Base-by-base conservation (phyloP, 2,329 filamentous ascomycete species). In the Chrysosphaeria jannelii region DNA sequence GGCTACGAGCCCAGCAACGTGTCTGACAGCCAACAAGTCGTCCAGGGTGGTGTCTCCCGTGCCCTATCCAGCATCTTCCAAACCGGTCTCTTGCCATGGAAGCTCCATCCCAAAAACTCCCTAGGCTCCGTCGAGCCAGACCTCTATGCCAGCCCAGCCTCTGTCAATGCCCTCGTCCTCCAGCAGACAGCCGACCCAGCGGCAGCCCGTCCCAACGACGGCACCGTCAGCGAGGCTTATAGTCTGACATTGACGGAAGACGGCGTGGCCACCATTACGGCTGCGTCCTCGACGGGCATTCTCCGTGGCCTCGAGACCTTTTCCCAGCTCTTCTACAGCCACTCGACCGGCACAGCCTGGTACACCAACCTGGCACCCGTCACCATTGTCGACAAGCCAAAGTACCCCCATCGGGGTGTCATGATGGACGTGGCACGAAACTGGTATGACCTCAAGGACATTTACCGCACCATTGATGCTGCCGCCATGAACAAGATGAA, bases 401-500 rank as follows among this genome's bases (percentile, higher is more conserved):
- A 58, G 35, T 89, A 74, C 41, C 42, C 53, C 9, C 71, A 88
- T 42, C 65, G 78, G 21, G 76, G 78, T 8, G 43, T 89, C 25
- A 66, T 85, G 34, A 48, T 89, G 34, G 78, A 89, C 36, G 62
- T 75, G 20, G 55, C 70, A 3, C 55, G 78, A 28, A 67, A 64
- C 36, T 85, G 55, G 45, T 72, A 68, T 41, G 53, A 59, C 1
- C 46, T 72, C 13, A 40, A 49, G 4, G 59, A 71, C 34, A 65
- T 89, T 33, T 53, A 65, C 36, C 61, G 64, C 23, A 74, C 65
- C 25, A 71, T 90, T 31, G 71, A 88, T 36, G 69, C 63, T 19
- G 44, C 71, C 31, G 50, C 69, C 2, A 76, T 63, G 56, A 75
- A 66, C 47, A 85, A 88, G 47, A 57, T 85, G 50, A 85, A 85